A percentile compares a stretch with the other conserved stretches of the same genome.
phyloP scores from a whole-genome alignment of 1,284 basidiomycete genomes.

The Kalmanozyma brasiliensis region DNA sequence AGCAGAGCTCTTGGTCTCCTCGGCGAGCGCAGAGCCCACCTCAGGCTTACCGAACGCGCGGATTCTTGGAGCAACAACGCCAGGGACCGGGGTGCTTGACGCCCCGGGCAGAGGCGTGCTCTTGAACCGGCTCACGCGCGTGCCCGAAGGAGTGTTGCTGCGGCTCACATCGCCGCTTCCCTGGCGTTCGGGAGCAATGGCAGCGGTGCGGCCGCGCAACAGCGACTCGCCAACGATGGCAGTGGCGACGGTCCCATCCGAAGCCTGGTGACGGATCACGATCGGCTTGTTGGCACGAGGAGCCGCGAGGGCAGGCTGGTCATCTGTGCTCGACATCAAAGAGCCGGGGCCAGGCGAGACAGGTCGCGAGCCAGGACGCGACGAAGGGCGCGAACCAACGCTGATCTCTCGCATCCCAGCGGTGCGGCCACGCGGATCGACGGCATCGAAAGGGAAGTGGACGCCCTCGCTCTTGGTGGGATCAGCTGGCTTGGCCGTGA shows the following conservation, averaged over 20 bases:
- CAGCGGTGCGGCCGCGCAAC: constrained; percentile 44
- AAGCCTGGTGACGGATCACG: constrained; percentile 50
- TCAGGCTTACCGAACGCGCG: constrained; percentile 27
- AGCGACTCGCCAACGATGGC: constrained; percentile 54
- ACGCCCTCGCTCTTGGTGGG: constrained; percentile 17
- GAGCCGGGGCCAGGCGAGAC: constrained; percentile 34
- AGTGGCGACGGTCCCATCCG: constrained; percentile 45
- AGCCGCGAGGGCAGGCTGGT: constrained; percentile 15
- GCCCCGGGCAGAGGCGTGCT: constrained; percentile 39
- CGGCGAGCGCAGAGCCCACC: constrained; percentile 22
- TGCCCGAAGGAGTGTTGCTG: constrained; percentile 46
- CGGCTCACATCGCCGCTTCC: constrained; percentile 32
- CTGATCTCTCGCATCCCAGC: no score
- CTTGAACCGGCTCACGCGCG: constrained; percentile 44
- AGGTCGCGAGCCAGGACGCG: constrained; percentile 40
- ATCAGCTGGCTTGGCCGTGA: constrained; percentile 7
- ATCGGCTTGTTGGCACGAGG: constrained; percentile 52
- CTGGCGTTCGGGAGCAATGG: constrained; percentile 13
- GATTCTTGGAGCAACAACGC: constrained; percentile 12
- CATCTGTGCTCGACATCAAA: constrained; percentile 6
- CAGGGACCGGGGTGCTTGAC: constrained; percentile 14
- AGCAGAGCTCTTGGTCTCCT: constrained; percentile 9
- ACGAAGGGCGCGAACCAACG: constrained; percentile 16
- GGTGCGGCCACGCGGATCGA: constrained; percentile 12
- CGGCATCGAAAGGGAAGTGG: constrained; percentile 23